Evolutionary conservation across 345 rosid species (phyloP).

Genomic region (Salix udensis): DNA sequence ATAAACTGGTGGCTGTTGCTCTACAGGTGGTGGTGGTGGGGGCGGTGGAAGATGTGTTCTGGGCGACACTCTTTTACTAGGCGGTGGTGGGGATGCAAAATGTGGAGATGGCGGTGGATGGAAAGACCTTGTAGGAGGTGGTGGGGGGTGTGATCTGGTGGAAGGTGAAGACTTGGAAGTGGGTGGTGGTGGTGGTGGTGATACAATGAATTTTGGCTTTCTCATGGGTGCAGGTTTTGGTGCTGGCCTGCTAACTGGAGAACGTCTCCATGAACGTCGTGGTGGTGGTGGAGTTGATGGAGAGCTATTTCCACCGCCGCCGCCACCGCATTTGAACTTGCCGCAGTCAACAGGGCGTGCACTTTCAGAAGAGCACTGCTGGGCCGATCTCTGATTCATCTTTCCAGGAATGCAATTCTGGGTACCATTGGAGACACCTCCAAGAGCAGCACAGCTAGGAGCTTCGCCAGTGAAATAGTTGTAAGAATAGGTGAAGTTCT

Average conservation of each 20-base stretch:
- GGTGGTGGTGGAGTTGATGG: background rate
- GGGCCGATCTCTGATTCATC: conserved; percentile 44
- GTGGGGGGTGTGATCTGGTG: conserved; percentile 39
- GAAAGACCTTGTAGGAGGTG: conserved; percentile 32
- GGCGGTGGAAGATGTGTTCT: conserved; percentile 33
- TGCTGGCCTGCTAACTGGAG: conserved; percentile 33
- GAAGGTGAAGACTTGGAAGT: conserved; percentile 45
- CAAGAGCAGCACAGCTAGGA: conserved; percentile 46
- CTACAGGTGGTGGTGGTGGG: conserved; percentile 13
- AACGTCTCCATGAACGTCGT: conserved; percentile 18
- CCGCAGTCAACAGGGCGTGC: conserved; percentile 59
- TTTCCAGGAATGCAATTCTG: conserved; percentile 50
- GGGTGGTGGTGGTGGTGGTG: conserved; percentile 47
- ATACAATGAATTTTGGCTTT: background rate
- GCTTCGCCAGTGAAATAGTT: conserved; percentile 66
- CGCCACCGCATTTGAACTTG: conserved; percentile 43
- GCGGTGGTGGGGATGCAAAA: conserved; percentile 36
- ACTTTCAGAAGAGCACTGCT: conserved; percentile 47
- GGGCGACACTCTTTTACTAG: conserved; percentile 24
- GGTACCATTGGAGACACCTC: conserved; percentile 29
- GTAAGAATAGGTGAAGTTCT: conserved; percentile 58
- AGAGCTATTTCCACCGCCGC: background rate
- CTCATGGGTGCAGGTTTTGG: conserved; percentile 20
- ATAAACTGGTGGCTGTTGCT: conserved; percentile 10
- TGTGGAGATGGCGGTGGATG: conserved; percentile 28